Evolutionary conservation across 2,329 filamentous ascomycete species (phyloP), one percentile per base, ranked within the genome.

Genomic region (Colletotrichum agaves): DNA sequence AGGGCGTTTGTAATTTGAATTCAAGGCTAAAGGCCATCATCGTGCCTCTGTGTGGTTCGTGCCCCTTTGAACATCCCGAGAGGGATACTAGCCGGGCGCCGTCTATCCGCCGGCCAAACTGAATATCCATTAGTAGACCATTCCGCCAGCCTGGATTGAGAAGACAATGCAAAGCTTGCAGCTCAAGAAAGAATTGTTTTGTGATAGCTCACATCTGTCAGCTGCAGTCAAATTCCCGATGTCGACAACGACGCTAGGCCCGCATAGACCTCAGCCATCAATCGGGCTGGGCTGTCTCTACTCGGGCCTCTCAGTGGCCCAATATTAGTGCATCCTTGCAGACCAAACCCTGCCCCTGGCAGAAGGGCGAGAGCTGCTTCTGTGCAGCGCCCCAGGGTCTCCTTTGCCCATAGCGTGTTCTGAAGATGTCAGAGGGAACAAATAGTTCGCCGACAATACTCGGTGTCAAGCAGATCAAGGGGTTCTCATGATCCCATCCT

Each of bases 241-340:
- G 39, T 60, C 47, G 41, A 55, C 31, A 19, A 35, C 33, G 17
- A 27, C 31, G 13, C 61, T 49, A 41, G 8, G 27, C 52, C 64
- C 47, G 47, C 61, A 64, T 49, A 47, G 65, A 64, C 53, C 47
- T 21, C 33, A 19, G 47, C 39, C 33, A 37, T 58, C 53, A 33
- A 49, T 17, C 15, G 33, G 27, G 35, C 46, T 52, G 46, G 46
- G 12, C 33, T 64, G 65, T 67, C 65, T 67, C 61, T 53, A 39
- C 23, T 41, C 47, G 15, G 47, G 21, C 64, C 33, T 67, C 61
- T 52, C 31, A 63, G 64, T 47, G 61, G 47, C 61, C 55, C 47
- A 67, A 64, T 67, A 67, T 59, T 64, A 47, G 17, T 49, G 27
- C 17, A 67, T 67, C 65, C 61, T 67, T 67, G 65, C 65, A 67